Evolutionary conservation across 371 early-diverging fungal species (phyloP), one percentile per base, ranked within the genome.

Genomic region (Agmasoma carcini): DNA sequence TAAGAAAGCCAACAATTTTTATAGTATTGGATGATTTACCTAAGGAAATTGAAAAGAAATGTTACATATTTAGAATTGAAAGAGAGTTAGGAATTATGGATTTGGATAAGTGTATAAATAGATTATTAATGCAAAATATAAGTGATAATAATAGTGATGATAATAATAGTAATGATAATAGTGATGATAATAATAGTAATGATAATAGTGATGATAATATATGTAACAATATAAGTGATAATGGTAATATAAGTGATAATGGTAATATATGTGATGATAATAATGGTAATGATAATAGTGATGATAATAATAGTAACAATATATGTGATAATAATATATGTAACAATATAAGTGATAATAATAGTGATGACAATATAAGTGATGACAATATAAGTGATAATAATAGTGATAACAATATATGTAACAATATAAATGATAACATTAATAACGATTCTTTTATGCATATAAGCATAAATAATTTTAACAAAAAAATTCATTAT

Each of bases 131-230:
- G 31, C 29, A 12, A 26, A 31, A 29, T 15, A 44, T 33, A 40
- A 30, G 9, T 30, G 45, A 17, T 44, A 25, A 15, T n/a, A 31
- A 14, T 11, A 37, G 20, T 44, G 12, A 17, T 26, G 15, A 22
- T 3, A 31, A 31, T 14, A 38, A 22, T 46, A 46, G 23, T 15
- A 33, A 26, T 57, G 30, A 37, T n/a, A 2, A 20, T 23, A 17
- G 39, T n/a, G 26, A 34, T 46, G 40, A 31, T n/a, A 46, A 33
- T 37, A 33, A 34, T 27, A 48, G 37, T 29, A 37, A 57, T 48
- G 12, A 15, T 11, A 37, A 33, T 25, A 23, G 5, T 3, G 27
- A 9, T 3, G 40, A 15, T 2, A 27, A 36, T 14, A 7, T 14
- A 11, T 29, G 40, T 46, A 26, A 12, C 17, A 14, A 4, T 37